Percentiles rank a stretch among this genome's conserved stretches.
Evolutionary conservation across 495 filamentous ascomycete species (phyloP).

Genomic region (Tuber calosporum): DNA sequence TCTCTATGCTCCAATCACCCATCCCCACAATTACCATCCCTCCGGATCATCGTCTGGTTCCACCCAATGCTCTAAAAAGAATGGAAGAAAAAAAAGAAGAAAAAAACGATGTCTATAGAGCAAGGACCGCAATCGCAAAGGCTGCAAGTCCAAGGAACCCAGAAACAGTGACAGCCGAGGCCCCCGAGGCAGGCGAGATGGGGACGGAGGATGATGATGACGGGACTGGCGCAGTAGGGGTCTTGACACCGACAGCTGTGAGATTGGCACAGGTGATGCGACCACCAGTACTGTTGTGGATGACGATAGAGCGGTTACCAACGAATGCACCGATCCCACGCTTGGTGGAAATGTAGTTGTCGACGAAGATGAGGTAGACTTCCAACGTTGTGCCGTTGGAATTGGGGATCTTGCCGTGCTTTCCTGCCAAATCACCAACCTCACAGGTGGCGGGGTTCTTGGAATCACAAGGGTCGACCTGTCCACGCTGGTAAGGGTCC

Average conservation of each 20-base stretch:
- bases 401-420: conserved; percentile 60
- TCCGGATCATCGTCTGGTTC: not conserved
- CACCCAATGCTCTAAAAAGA: not conserved
- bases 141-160: not conserved
- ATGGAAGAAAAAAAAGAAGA: too few species aligned
- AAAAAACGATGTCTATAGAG: not conserved
- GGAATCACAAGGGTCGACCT: conserved; percentile 55
- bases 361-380: conserved; percentile 52
- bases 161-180: not conserved
- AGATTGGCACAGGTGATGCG: conserved; percentile 70
- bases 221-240: not conserved
- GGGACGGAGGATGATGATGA: not conserved
- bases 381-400: conserved; percentile 36
- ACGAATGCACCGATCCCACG: conserved; percentile 59
- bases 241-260: conserved; percentile 20
- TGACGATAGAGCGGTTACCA: conserved; percentile 68
- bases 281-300: conserved; percentile 66
- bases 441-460: conserved; percentile 62
- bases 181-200: not conserved
- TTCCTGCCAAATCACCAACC: conserved; percentile 76
- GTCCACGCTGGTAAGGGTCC: conserved; percentile 60
- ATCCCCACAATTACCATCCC: not conserved
- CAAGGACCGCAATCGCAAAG: not conserved
- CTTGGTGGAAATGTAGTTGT: conserved; percentile 60
- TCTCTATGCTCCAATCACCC: not conserved